phyloP scores from a whole-genome alignment of 2,329 filamentous ascomycete genomes.

The Ceratocystiopsis minuta region DNA sequence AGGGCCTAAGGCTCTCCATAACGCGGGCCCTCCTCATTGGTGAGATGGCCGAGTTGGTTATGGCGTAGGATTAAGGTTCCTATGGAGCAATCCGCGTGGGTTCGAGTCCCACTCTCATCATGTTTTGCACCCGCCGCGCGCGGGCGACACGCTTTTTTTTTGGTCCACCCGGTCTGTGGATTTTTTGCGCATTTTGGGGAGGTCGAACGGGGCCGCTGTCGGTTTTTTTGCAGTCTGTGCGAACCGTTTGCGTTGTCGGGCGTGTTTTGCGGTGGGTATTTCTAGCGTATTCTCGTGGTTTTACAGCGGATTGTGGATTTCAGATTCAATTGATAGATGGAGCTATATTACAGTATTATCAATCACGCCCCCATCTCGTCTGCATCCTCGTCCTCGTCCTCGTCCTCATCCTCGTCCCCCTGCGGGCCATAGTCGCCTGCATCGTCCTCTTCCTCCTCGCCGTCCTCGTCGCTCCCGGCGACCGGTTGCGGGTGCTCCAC shows the following conservation, averaged over 20 bases:
- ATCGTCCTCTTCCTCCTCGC: neutral
- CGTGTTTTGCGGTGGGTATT: no score
- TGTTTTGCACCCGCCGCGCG: neutral
- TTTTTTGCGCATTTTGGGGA: no score
- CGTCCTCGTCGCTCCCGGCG: neutral
- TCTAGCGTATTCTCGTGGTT: no score
- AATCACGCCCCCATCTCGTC: neutral
- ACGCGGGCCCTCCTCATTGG: neutral
- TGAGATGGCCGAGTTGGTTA: conserved; percentile 14
- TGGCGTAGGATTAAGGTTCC: conserved; percentile 15
- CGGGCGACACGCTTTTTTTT: neutral
- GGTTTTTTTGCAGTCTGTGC: no score
- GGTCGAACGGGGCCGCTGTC: no score
- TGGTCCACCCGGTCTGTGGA: no score
- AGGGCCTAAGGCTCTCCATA: no score
- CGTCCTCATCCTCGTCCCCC: neutral
- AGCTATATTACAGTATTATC: neutral
- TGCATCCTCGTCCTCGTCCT: neutral
- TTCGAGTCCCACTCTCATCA: conserved; percentile 23
- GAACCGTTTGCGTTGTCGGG: no score
- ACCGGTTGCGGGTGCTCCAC: neutral
- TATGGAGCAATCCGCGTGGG: conserved; percentile 18
- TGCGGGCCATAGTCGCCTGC: neutral
- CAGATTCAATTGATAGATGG: no score
- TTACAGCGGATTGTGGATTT: no score